Evolutionary conservation across 306 rosid genomes (phyloP).

Genomic region (Boehmeria nivea): DNA sequence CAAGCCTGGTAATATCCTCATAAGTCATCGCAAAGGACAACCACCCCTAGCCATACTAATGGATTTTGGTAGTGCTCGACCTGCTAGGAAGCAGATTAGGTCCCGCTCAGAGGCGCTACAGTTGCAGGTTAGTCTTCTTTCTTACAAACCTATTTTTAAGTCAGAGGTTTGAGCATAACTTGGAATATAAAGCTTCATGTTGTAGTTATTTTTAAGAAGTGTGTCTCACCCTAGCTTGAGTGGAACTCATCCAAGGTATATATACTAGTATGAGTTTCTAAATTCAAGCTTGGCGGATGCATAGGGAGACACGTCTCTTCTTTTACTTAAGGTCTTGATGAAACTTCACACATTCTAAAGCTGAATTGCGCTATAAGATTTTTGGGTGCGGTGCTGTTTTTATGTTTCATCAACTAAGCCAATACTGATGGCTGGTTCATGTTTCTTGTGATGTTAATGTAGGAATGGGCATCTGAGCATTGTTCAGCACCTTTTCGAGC

Average conservation of each 20-base stretch:
- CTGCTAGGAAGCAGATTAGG: slow-evolving; percentile 73
- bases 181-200: background rate
- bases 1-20: slow-evolving; percentile 92
- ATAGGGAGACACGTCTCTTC: too few relatives aligned
- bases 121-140: slow-evolving; percentile 65
- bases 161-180: background rate
- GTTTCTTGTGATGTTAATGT: slow-evolving; percentile 5
- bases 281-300: too few relatives aligned
- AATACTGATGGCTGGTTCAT: slow-evolving; percentile 9
- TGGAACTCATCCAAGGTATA: background rate
- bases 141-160: background rate
- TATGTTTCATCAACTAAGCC: background rate
- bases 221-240: background rate
- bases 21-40: slow-evolving; percentile 70
- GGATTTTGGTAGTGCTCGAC: slow-evolving; percentile 98
- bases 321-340: too few relatives aligned
- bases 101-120: slow-evolving; percentile 88
- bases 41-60: slow-evolving; percentile 89
- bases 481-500: slow-evolving; percentile 96
- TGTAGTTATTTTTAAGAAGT: too few relatives aligned
- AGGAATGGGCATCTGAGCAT: slow-evolving; percentile 99
- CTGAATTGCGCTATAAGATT: too few relatives aligned
- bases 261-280: background rate
- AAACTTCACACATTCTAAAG: too few relatives aligned
- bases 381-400: background rate